Evolutionary conservation across 441 rosid species (phyloP), one percentile per base, ranked within the genome.

Genomic region (Brassica hybrid): DNA sequence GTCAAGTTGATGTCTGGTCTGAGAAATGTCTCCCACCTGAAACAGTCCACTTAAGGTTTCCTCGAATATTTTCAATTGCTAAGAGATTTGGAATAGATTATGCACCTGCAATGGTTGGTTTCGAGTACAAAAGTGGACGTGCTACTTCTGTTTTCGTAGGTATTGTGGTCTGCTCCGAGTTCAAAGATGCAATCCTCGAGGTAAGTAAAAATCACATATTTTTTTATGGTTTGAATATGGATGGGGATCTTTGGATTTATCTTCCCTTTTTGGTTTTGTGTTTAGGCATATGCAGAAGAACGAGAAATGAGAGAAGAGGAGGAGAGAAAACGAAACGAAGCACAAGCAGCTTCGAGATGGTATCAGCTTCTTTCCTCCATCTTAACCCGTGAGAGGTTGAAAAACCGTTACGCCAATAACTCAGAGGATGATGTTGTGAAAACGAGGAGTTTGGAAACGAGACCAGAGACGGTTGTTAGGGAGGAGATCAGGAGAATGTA

Each of bases 81-180:
- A 95, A 93, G 88, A 89, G 91, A 85, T 85, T 95, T 73, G 98
- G 84, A 74, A 90, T 95, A 77, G 99, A 95, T 82, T 95, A 91
- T 83, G 99, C 99, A 66, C 92, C 98, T 48, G 99, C 99, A 73
- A 91, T 93, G 99, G 97, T 95, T 71, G 99, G 99, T 70, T 95
- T 95, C 77, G 99, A 93, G 70, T 89, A 91, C 84, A 85, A 82
- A 85, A 86, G 87, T 79, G 98, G 97, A 65, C 90, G 90, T 25
- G 83, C 94, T 50, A 43, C 82, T 76, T 98, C 98, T 7, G 65
- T 87, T 65, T 95, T 43, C 69, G 97, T 93, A 65, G 99, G 99
- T 68, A 90, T 95, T 54, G 98, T 95, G 79, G 98, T 91, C 27
- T 91, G 99, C 65, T 21, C 88, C 0, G 98, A 95, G 85, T 95